A percentile compares a stretch with the other conserved stretches of the same genome.
These are phyloP conservation scores for Bonia amplexicaulis DNA, from an alignment of 176 grass and related monocot species.

Conservation along the genomic window DNA sequence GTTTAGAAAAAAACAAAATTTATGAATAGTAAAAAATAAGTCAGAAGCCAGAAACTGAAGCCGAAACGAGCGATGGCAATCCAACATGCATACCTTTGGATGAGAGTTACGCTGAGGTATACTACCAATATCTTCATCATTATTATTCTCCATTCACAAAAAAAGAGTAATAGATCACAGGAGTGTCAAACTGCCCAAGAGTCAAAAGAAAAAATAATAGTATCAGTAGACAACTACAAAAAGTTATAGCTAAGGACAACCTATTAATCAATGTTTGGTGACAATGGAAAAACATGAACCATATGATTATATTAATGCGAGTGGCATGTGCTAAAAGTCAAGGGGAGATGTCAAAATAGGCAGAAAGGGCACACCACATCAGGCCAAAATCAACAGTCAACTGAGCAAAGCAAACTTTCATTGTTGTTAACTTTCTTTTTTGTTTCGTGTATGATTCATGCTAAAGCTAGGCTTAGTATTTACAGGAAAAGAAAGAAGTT, in stretches of 20 bases:
- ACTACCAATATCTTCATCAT: neutral
- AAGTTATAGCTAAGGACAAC: neutral
- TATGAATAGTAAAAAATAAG: no score
- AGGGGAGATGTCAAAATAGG: neutral
- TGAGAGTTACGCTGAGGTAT: neutral
- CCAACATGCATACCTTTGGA: conserved; percentile 32
- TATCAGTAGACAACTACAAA: neutral
- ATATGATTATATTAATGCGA: neutral
- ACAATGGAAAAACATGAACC: neutral
- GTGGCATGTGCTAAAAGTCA: neutral
- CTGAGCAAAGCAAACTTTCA: neutral
- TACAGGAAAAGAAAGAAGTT: neutral
- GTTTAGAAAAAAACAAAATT: no score
- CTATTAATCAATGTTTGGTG: neutral
- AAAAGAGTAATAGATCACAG: neutral
- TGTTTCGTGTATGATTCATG: neutral
- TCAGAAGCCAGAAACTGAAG: no score
- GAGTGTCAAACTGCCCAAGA: neutral
- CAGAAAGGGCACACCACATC: neutral
- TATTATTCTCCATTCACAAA: conserved; percentile 24
- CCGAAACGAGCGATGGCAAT: no score
- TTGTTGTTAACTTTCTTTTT: neutral
- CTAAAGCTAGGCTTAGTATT: neutral
- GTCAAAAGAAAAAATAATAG: neutral
- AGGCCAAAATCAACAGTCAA: neutral